Conservation (phyloP, 2,329 filamentous ascomycete genomes). For the Colletotrichum filicis region DNA sequence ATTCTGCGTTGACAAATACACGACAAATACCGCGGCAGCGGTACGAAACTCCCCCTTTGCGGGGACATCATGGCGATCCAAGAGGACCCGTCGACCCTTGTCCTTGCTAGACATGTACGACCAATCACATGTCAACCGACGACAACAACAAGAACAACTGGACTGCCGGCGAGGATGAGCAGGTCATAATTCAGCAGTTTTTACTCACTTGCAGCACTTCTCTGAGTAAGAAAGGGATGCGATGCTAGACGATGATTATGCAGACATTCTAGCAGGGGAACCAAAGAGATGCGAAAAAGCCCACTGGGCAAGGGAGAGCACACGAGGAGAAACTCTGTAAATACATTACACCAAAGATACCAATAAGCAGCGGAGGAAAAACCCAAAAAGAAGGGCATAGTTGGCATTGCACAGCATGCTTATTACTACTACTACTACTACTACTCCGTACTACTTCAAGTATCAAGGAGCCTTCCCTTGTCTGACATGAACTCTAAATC, state of each 20-base stretch:
- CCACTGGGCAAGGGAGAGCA: not conserved
- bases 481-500: not conserved
- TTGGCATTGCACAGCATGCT: constrained; percentile 26
- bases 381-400: constrained; percentile 18
- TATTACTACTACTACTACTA: constrained; percentile 16
- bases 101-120: not conserved
- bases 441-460: not conserved
- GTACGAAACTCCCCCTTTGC: not conserved
- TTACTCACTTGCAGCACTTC: not conserved
- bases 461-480: not conserved
- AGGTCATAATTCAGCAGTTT: not conserved
- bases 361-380: constrained; percentile 22
- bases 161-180: not conserved
- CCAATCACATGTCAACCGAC: not conserved
- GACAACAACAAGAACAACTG: not conserved
- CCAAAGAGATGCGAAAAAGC: not conserved
- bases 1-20: not conserved
- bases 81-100: not conserved
- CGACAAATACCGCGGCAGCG: not conserved
- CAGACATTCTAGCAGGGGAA: not conserved
- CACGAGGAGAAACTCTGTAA: constrained; percentile 24
- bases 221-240: not conserved
- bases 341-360: constrained; percentile 31
- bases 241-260: not conserved
- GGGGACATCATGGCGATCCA: not conserved